Evolutionary conservation across 192 early-diverging fungal species (phyloP), one percentile per base, ranked within the genome.

Genomic region (Pecoramyces ruminantium): DNA sequence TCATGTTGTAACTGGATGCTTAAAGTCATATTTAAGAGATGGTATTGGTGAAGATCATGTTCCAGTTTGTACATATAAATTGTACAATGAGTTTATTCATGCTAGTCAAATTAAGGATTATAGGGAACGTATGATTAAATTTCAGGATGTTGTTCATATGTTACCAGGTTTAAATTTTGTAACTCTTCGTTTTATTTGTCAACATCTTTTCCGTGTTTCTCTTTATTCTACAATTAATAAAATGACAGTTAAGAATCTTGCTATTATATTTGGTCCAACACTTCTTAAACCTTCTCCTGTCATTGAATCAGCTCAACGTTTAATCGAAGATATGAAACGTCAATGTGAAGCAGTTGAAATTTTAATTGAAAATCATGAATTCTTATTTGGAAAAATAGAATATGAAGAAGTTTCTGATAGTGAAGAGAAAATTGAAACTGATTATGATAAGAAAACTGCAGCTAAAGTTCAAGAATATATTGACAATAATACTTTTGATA

Each of bases 251-350:
- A 94, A 96, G 84, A 99, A 98, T 79, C 84, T 99, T 79, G 91
- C 95, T 28, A 95, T 97, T 39, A 95, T 99, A 29, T 97, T 99
- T 92, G 96, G 92, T 9, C 95, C 95, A 16, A 96, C 93, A 11
- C 83, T 99, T 67, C 51, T 67, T 67, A 67, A 67, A 11, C 51
- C 51, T 27, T 67, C 51, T 25, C 51, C 51, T 9, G 51, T 67
- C 1, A 67, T 67, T n/a, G 25, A 67, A 67, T 67, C 51, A 11
- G 51, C 51, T 67, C 51, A 67, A n/a, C 51, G 51, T 67, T 67
- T 67, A n/a, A 67, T 67, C n/a, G 25, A 67, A 9, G 51, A 67
- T n/a, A 67, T 67, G 51, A 67, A 67, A 67, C 51, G 51, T n/a
- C 51, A 67, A 67, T 67, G 51, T 67, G 51, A 67, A 67, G 51